These are phyloP conservation scores for Colletotrichum somersetense DNA, from an alignment of 2,329 filamentous ascomycete genomes.

Conservation along the genomic window DNA sequence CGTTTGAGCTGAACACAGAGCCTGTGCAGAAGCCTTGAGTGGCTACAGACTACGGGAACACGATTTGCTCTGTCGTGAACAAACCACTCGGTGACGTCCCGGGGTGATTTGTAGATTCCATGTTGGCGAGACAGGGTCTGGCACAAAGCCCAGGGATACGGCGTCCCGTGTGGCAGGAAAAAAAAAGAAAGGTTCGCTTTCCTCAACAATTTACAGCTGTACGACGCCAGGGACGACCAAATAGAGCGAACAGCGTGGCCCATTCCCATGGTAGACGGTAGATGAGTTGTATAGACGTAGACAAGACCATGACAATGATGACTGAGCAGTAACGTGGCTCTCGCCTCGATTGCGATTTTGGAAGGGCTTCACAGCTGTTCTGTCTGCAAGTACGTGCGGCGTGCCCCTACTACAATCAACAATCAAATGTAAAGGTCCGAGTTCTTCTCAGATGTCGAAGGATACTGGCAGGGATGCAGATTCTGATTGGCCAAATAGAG, in stretches of 20 bases:
- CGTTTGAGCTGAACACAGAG: slow-evolving; percentile 40
- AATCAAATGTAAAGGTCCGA: neutral
- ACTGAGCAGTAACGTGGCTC: neutral
- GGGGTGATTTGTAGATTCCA: neutral
- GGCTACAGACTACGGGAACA: neutral
- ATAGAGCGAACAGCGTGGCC: neutral
- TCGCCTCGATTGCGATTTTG: neutral
- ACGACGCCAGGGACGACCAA: neutral
- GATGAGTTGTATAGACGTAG: neutral
- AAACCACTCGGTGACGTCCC: neutral
- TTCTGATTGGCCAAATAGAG: slow-evolving; percentile 1
- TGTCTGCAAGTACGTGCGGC: neutral
- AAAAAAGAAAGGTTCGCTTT: too few species aligned
- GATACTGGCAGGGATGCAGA: neutral
- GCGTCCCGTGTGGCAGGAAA: neutral
- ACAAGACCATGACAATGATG: neutral
- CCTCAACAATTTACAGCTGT: neutral
- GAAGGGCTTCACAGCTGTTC: neutral
- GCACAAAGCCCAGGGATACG: neutral
- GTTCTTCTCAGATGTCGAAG: neutral
- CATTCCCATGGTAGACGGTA: neutral
- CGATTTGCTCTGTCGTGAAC: neutral
- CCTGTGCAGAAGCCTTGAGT: neutral
- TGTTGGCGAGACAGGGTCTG: neutral
- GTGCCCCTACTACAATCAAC: neutral